A percentile compares a stretch with the other conserved stretches of the same genome.
Conservation (phyloP, 305 asterid genomes). For the Rubia occidens region DNA sequence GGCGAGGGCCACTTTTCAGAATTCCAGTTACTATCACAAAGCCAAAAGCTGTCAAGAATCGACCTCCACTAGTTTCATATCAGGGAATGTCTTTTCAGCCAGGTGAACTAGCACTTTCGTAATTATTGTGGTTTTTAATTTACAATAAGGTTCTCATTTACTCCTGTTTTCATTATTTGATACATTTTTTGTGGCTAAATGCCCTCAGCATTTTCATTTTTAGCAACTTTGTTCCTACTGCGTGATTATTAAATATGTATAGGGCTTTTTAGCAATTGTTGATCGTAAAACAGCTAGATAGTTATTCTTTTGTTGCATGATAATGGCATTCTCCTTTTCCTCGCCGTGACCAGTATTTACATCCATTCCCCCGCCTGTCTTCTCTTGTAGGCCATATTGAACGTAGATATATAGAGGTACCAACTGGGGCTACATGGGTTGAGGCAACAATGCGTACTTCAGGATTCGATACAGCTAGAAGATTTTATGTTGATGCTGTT, state of each 20-base stretch:
- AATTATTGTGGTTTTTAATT: neutral
- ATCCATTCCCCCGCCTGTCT: conserved; percentile 14
- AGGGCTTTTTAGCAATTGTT: neutral
- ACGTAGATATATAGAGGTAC: conserved; percentile 83
- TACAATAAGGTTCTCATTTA: neutral
- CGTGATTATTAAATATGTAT: neutral
- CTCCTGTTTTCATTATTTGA: neutral
- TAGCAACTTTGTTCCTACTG: neutral
- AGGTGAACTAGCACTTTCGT: conserved; percentile 35
- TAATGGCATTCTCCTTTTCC: neutral
- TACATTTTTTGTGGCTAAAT: neutral
- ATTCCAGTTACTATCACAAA: conserved; percentile 86
- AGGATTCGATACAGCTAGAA: conserved; percentile 81
- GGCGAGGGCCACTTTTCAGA: conserved; percentile 98
- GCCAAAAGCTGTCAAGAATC: conserved; percentile 59
- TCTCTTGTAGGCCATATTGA: conserved; percentile 59
- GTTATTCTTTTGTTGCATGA: neutral
- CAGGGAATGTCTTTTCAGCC: conserved; percentile 67
- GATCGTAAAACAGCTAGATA: neutral
- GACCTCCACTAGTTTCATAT: conserved; percentile 60
- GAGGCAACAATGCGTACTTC: conserved; percentile 79
- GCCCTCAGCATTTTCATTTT: neutral
- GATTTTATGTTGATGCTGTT: conserved; percentile 74
- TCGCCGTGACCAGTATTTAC: conserved; percentile 5
- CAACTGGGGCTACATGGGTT: conserved; percentile 95